phyloP scores from a whole-genome alignment of 176 grass and related monocot genomes.

The Avena insularis region DNA sequence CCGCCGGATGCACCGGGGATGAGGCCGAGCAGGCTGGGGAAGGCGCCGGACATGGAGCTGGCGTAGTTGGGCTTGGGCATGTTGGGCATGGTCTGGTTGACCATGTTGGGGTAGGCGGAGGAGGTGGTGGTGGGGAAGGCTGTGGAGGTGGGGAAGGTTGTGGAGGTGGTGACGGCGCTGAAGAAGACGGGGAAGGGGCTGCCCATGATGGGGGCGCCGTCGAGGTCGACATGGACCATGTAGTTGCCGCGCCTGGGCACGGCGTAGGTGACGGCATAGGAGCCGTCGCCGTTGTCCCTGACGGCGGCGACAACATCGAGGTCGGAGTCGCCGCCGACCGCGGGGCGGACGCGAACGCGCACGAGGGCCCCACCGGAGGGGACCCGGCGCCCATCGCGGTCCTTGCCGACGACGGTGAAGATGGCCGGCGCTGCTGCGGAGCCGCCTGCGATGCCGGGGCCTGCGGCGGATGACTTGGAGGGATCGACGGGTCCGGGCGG shows the following conservation, averaged over 20 bases:
- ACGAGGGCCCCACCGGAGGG: conserved; percentile 54
- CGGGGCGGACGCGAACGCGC: conserved; percentile 65
- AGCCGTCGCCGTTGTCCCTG: conserved; percentile 77
- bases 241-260: conserved; percentile 91
- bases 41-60: conserved; percentile 48
- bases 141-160: conserved; percentile 38
- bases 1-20: conserved; percentile 60
- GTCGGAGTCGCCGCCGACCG: conserved; percentile 64
- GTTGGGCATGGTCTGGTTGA: conserved; percentile 99
- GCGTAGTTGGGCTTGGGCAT: conserved; percentile 99
- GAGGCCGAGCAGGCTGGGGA: conserved; percentile 61
- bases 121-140: conserved; percentile 38
- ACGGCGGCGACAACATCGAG: conserved; percentile 64
- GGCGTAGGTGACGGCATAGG: conserved; percentile 73
- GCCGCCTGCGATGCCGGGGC: conserved; percentile 70
- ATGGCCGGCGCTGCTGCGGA: conserved; percentile 51
- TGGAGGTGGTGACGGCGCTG: conserved; percentile 44
- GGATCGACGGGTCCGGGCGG: conserved; percentile 73
- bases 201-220: conserved; percentile 71
- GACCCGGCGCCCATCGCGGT: conserved; percentile 62
- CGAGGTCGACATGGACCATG: conserved; percentile 76
- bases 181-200: conserved; percentile 98
- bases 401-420: conserved; percentile 70
- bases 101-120: conserved; percentile 68
- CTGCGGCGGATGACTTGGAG: conserved; percentile 62